Conservation (phyloP, 2,329 filamentous ascomycete genomes). For the Phialocephala sp. region DNA sequence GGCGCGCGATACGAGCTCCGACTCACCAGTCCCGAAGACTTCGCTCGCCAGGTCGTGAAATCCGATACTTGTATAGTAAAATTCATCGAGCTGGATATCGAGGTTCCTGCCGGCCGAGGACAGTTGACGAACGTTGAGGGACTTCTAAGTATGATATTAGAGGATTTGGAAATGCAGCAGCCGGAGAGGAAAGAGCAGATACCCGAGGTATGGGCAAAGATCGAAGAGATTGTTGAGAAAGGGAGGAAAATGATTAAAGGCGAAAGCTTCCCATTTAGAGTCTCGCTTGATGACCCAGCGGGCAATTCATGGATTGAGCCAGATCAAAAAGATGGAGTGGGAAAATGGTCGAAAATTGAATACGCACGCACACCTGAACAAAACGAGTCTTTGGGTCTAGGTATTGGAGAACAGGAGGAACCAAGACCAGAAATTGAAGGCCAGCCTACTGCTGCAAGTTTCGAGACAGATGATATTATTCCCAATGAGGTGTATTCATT, state of each 20-base stretch:
- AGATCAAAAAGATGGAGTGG: slow-evolving; percentile 76
- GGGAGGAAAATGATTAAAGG: slow-evolving; percentile 79
- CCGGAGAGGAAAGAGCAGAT: slow-evolving; percentile 77
- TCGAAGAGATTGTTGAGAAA: slow-evolving; percentile 76
- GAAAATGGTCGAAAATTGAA: slow-evolving; percentile 87
- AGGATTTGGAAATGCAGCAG: slow-evolving; percentile 83
- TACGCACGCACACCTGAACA: slow-evolving; percentile 84
- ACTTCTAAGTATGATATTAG: slow-evolving; percentile 76
- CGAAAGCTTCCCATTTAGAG: slow-evolving; percentile 81
- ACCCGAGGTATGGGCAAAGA: slow-evolving; percentile 79
- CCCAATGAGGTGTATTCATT: slow-evolving; percentile 94
- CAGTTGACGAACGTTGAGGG: slow-evolving; percentile 95
- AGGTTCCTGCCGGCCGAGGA: slow-evolving; percentile 88
- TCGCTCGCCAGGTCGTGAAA: slow-evolving; percentile 89
- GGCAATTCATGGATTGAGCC: slow-evolving; percentile 98
- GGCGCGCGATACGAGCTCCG: slow-evolving; percentile 85
- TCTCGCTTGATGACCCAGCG: slow-evolving; percentile 87
- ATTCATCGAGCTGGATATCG: slow-evolving; percentile 89
- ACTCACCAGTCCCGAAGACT: slow-evolving; percentile 73
- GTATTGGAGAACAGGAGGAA: slow-evolving; percentile 61
- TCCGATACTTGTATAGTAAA: slow-evolving; percentile 85
- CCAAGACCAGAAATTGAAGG: slow-evolving; percentile 53
- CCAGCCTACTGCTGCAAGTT: slow-evolving; percentile 48
- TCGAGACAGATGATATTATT: slow-evolving; percentile 76
- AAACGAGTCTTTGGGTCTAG: slow-evolving; percentile 83